Base-by-base conservation (phyloP, 495 filamentous ascomycete species). In the Penicillium steckii region DNA sequence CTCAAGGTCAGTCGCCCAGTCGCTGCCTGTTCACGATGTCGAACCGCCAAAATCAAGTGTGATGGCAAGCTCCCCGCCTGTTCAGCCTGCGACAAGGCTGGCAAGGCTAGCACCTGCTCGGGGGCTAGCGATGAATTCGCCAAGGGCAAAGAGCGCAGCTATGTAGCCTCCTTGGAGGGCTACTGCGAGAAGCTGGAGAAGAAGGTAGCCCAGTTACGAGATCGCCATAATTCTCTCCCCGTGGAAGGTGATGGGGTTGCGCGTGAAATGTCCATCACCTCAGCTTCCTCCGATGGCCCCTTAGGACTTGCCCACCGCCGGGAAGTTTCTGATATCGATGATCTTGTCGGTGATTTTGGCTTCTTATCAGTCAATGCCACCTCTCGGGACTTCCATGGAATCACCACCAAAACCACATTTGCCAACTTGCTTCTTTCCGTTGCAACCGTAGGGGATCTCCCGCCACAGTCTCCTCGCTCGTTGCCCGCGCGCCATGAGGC, bases 61-160 rank as follows among this genome's bases (percentile, higher is more conserved):
- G 93, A 97, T 73, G 91, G 91, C 46, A 96, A 95, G 65, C 77
- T 97, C 15, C 93, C 93, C 12, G 89, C 91, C 17, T 97, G 93
- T 64, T 91, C 90, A 13, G 91, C 93, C 19, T 96, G 93, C 60
- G 92, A 95, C 65, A 88, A 87, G 64, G 86, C 87, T 7, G 88
- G 89, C 33, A 87, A 86, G 47, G 83, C 85, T 35, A 81, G 77
- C 56, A 88, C 90, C 54, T 97, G 93, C 66, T 93, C 91, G n/a
- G 89, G 89, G 30, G 89, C 91, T 2, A 96, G 89, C 52, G 93
- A 96, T 62, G 89, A 95, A 67, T 96, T 96, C 67, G 91, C 92
- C 12, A 82, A 88, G 50, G 93, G 93, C 22, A 96, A 96, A 70
- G 93, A 97, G 65, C 79, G 92, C 59, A 96, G 90, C 67, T 97